Percentiles rank a stretch among this genome's conserved stretches.
Conservation (phyloP, 164 flowering plant genomes). For the Paratinospora sagittata region DNA sequence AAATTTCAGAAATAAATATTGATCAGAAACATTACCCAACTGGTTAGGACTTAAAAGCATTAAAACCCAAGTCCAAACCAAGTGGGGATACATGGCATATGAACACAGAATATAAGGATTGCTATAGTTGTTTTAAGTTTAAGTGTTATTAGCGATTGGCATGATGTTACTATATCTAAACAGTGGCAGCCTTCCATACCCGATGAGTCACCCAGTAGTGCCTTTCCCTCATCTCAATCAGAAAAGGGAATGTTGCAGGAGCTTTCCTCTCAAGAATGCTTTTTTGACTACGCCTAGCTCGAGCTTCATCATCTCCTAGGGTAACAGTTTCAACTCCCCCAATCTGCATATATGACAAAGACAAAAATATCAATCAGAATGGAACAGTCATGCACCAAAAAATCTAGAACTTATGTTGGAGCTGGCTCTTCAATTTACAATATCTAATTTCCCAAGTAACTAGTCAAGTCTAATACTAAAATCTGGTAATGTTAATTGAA, state of each 20-base stretch:
- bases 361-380: not conserved
- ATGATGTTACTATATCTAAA: not conserved
- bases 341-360: slow-evolving; percentile 32
- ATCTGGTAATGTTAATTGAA: not conserved
- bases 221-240: slow-evolving; percentile 73
- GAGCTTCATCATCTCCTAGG: slow-evolving; percentile 66
- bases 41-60: not conserved
- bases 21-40: not conserved
- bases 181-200: slow-evolving; percentile 26
- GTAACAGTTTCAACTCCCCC: slow-evolving; percentile 66
- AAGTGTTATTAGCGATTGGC: not conserved
- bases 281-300: slow-evolving; percentile 53
- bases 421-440: too few relatives aligned
- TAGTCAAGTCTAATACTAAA: not conserved
- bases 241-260: slow-evolving; percentile 64
- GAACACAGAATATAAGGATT: too few relatives aligned
- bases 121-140: not conserved
- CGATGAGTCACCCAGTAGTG: slow-evolving; percentile 63
- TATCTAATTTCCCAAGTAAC: too few relatives aligned
- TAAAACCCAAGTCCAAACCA: not conserved
- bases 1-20: not conserved
- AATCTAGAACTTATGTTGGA: not conserved
- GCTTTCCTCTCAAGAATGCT: slow-evolving; percentile 65
- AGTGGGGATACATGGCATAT: not conserved
- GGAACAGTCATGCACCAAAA: not conserved